Evolutionary conservation across 768 basidiomycete genomes (phyloP).

Genomic region (Fibroporia radiculosa): DNA sequence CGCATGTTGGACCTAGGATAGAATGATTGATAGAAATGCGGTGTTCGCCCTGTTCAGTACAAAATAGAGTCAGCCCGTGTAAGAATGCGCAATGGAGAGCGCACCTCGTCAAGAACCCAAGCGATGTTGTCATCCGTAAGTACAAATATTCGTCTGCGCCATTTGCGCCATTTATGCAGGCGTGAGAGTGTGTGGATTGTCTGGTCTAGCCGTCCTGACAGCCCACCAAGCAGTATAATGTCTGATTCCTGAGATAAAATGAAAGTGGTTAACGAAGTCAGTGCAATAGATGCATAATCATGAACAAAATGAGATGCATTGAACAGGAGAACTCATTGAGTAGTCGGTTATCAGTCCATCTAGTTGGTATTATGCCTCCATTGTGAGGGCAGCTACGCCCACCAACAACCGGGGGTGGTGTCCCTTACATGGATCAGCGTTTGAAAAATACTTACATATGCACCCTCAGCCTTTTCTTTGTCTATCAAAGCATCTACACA

Average conservation of each 20-base stretch:
- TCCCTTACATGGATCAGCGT: too few relatives aligned
- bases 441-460: conserved; percentile 26
- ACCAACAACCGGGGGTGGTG: too few relatives aligned
- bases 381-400: too few relatives aligned
- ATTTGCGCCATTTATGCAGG: conserved; percentile 69
- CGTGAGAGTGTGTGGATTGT: conserved; percentile 85
- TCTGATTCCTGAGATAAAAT: conserved; percentile 41
- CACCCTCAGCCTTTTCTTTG: conserved; percentile 38
- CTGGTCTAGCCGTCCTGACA: conserved; percentile 90
- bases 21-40: conserved; percentile 65
- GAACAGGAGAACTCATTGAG: too few relatives aligned
- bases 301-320: neutral
- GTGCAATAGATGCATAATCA: too few relatives aligned
- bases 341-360: too few relatives aligned
- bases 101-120: conserved; percentile 79
- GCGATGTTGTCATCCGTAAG: conserved; percentile 88
- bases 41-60: conserved; percentile 65
- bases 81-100: neutral
- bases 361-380: too few relatives aligned
- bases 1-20: conserved; percentile 81
- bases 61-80: neutral
- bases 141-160: conserved; percentile 53
- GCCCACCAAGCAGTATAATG: conserved; percentile 77
- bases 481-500: conserved; percentile 61
- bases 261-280: neutral